Evolutionary conservation across 83 land plant genomes (phyloP).

Genomic region (Thuja plicata): DNA sequence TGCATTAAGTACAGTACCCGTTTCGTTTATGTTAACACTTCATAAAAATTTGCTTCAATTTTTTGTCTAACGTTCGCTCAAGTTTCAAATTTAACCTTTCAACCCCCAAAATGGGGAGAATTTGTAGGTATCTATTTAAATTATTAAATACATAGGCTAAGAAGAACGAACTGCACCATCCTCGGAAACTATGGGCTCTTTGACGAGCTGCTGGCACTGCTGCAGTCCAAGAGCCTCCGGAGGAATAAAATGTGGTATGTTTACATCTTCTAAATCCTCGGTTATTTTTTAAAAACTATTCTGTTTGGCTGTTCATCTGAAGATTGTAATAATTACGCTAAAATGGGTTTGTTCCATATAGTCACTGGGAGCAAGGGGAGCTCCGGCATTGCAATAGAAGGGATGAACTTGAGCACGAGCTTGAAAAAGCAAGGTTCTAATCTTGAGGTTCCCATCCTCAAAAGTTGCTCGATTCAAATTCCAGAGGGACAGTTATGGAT

Average conservation of each 20-base stretch:
- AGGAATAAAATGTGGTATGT: neutral
- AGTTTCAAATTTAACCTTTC: too few relatives aligned
- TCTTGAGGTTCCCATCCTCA: slow-evolving; percentile 47
- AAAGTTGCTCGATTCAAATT: slow-evolving; percentile 68
- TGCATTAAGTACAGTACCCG: too few relatives aligned
- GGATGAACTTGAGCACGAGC: slow-evolving; percentile 48
- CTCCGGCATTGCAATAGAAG: slow-evolving; percentile 58
- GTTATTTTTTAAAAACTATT: neutral
- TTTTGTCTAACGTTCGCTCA: too few relatives aligned
- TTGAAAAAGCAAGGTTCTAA: slow-evolving; percentile 35
- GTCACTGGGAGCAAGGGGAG: neutral
- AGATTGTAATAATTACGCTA: neutral
- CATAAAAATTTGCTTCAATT: too few relatives aligned
- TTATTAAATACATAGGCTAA: neutral
- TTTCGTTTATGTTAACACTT: too few relatives aligned
- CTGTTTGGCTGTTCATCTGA: neutral
- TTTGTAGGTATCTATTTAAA: too few relatives aligned
- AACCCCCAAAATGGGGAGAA: too few relatives aligned
- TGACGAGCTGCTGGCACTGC: neutral
- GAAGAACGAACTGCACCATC: neutral
- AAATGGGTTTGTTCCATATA: neutral
- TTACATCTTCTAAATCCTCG: neutral
- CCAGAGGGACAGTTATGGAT: slow-evolving; percentile 93
- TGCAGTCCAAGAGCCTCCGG: neutral
- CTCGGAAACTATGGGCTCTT: neutral